Evolutionary conservation across 2,329 filamentous ascomycete species (phyloP), one percentile per base, ranked within the genome.

Genomic region (Cadophora malorum): DNA sequence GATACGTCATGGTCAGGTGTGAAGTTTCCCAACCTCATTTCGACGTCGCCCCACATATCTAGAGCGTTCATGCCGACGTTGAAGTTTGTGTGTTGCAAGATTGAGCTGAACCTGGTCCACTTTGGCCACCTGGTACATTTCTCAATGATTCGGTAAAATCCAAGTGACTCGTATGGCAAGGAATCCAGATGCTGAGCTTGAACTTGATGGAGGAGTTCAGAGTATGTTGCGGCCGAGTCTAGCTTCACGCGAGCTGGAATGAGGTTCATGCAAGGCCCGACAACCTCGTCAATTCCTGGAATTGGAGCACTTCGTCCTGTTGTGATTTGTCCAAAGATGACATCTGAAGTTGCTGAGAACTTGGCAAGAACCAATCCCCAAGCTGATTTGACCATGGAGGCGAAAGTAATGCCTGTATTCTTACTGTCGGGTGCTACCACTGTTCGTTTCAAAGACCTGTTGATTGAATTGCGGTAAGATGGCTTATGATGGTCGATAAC

Each of bases 231-330:
- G 74, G 68, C 25, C 73, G 74, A 23, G 78, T 74, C 73, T 14
- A 80, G 65, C 5, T 71, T 70, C 55, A 81, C 75, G 23, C 80
- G 78, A 19, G 82, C 74, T 10, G 81, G 81, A 10, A 82, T 75
- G 1, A 81, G 81, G 8, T 79, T 80, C 66, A 82, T 80, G 73
- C 80, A 80, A 6, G 81, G 80, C 0, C 81, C 81, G 65, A 79
- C 77, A 61, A 82, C 80, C 25, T 79, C 70, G 31, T 79, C 70
- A 31, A 81, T 77, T 4, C 78, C 79, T 9, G 74, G 69, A 4
- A 82, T 63, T 8, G 79, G 70, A 38, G 78, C 76, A 3, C 78
- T 80, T 53, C 81, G 78, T 16, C 81, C 81, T 1, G 80, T 79
- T 10, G 80, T 74, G 0, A 80, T 81, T 69, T 80, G 78, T 3